Evolutionary conservation across 2,329 filamentous ascomycete species (phyloP).

Genomic region (Emergomyces orientalis): DNA sequence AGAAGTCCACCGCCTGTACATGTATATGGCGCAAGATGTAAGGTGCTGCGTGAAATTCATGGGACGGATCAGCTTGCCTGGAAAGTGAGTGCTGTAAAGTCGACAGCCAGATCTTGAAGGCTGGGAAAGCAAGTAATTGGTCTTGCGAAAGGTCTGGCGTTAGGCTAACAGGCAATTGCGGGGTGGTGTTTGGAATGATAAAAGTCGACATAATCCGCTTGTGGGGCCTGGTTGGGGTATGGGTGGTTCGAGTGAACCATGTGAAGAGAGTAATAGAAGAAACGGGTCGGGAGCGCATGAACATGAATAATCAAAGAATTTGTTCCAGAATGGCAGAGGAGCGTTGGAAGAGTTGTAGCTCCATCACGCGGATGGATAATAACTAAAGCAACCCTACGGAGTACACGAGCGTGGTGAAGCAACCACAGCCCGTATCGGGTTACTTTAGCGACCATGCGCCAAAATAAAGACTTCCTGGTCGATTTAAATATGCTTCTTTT

Average conservation of each 20-base stretch:
- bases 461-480: background rate
- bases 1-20: conserved; percentile 48
- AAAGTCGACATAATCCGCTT: conserved; percentile 34
- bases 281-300: background rate
- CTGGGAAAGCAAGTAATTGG: conserved; percentile 42
- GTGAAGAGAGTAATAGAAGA: background rate
- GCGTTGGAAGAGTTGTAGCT: background rate
- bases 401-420: too few relatives aligned
- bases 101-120: conserved; percentile 47
- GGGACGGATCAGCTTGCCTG: conserved; percentile 36
- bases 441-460: background rate
- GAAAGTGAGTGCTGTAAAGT: conserved; percentile 42
- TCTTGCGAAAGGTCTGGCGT: conserved; percentile 36
- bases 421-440: too few relatives aligned
- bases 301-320: background rate
- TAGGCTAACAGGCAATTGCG: conserved; percentile 34
- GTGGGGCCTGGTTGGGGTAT: background rate
- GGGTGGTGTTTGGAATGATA: conserved; percentile 28
- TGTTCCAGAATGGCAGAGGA: background rate
- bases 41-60: conserved; percentile 44
- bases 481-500: background rate
- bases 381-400: too few relatives aligned
- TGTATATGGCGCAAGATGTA: conserved; percentile 45
- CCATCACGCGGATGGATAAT: background rate
- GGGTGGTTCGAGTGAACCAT: background rate